Conservation (phyloP, 176 grass and related monocot genomes). For the Avena eriantha region DNA sequence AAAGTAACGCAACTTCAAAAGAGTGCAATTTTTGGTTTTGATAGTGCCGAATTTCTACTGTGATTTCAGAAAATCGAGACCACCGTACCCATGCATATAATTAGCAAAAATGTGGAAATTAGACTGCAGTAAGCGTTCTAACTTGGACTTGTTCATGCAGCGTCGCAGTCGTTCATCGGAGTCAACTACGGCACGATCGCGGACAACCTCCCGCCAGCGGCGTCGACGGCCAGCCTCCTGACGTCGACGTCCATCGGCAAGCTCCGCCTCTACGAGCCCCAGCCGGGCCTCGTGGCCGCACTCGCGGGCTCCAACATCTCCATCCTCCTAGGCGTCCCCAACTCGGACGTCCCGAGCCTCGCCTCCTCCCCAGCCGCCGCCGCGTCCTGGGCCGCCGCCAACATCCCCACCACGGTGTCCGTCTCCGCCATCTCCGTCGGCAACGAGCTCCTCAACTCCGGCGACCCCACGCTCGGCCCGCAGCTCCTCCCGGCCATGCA, state of each 20-base stretch:
- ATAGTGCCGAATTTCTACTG: too few relatives aligned
- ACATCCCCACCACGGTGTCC: slow-evolving; percentile 60
- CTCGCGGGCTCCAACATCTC: slow-evolving; percentile 70
- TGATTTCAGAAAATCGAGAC: too few relatives aligned
- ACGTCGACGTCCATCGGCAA: slow-evolving; percentile 73
- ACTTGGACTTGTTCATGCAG: slow-evolving; percentile 37
- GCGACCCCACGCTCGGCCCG: slow-evolving; percentile 57
- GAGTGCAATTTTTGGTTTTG: too few relatives aligned
- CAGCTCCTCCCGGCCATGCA: slow-evolving; percentile 92
- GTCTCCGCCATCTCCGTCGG: slow-evolving; percentile 85
- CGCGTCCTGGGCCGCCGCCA: slow-evolving; percentile 61
- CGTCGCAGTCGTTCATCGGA: slow-evolving; percentile 73
- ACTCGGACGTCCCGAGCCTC: slow-evolving; percentile 72
- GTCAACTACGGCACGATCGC: slow-evolving; percentile 90
- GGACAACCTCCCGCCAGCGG: slow-evolving; percentile 74
- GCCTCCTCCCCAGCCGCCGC: slow-evolving; percentile 68
- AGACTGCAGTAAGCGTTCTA: not conserved
- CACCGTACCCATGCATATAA: too few relatives aligned
- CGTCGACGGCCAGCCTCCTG: slow-evolving; percentile 71
- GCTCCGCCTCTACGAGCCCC: slow-evolving; percentile 78
- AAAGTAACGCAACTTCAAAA: too few relatives aligned
- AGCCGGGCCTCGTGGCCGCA: slow-evolving; percentile 62
- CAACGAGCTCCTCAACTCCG: slow-evolving; percentile 86
- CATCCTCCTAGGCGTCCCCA: slow-evolving; percentile 74
- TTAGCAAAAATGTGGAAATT: not conserved